Base-by-base conservation (phyloP, 2,329 filamentous ascomycete genomes). In the Microsporum canis region DNA sequence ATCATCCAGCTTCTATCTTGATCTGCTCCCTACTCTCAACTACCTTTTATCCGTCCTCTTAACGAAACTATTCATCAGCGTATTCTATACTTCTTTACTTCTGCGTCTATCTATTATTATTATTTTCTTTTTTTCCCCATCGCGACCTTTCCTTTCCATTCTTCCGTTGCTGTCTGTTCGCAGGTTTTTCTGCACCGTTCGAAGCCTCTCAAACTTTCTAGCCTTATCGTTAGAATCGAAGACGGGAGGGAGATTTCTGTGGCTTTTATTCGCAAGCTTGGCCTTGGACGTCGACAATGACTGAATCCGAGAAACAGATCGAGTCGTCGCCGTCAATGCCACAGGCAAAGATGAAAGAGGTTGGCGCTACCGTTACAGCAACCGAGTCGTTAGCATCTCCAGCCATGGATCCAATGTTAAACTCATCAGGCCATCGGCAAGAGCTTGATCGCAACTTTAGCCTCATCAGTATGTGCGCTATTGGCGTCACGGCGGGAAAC, bases 401-500 rank as follows among this genome's bases (percentile, higher is more conserved):
- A n/a, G 51, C n/a, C 10, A 34, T 36, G 23, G 51, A 55, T 7
- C 51, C 51, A 7, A 36, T 61, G 36, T 70, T 87, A 68, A 87
- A 87, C 67, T 83, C 82, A 0, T 84, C 84, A 1, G 84, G 84
- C 4, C 83, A 87, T 70, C 76, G 75, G 63, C 84, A 87, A 70
- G 83, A 87, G 69, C 72, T 87, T 41, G 79, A 81, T 61, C 78
- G 84, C 14, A 84, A 87, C 67, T 87, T 86, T 70, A 79, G 81
- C 39, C 73, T 86, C 6, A 66, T 84, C 55, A 81, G 79, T 58
- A 79, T 86, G 47, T 82, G 82, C 58, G 83, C 82, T 29, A 76
- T 83, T 53, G 83, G 82, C 0, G 71, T 86, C 58, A 85, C 82
- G 0, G 81, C 84, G 29, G 84, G 85, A 70, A 86, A 85, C 66